Conservation (phyloP, 2,329 filamentous ascomycete genomes). For the Tricladium varicosporioides region DNA sequence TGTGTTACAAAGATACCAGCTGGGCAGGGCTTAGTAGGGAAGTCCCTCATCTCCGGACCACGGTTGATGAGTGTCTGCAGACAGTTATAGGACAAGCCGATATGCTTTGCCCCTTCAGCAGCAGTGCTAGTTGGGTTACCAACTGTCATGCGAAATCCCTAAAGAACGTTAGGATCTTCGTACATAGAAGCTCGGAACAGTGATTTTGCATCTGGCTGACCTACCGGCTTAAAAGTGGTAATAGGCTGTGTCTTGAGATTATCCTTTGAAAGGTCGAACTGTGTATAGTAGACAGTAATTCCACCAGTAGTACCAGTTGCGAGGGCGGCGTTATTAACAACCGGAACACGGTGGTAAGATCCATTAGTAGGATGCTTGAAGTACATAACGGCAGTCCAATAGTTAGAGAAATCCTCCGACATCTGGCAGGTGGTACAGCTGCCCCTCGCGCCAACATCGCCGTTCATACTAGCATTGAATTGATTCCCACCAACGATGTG, state of each 20-base stretch:
- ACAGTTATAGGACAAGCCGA: slow-evolving; percentile 15
- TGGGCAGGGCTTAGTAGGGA: slow-evolving; percentile 26
- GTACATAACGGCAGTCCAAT: slow-evolving; percentile 30
- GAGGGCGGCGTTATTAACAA: slow-evolving; percentile 6
- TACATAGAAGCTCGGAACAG: background rate
- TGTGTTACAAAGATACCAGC: slow-evolving; percentile 35
- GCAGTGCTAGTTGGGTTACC: slow-evolving; percentile 11
- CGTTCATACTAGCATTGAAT: slow-evolving; percentile 18
- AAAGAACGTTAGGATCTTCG: slow-evolving; percentile 2
- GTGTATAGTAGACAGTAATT: slow-evolving; percentile 20
- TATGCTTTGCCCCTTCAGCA: background rate
- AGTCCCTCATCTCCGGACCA: slow-evolving; percentile 11
- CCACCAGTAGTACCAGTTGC: slow-evolving; percentile 16
- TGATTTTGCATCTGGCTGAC: background rate
- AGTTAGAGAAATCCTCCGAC: slow-evolving; percentile 25
- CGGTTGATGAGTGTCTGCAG: slow-evolving; percentile 7
- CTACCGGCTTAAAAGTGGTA: slow-evolving; percentile 17
- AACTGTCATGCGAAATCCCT: slow-evolving; percentile 24
- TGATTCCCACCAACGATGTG: slow-evolving; percentile 20
- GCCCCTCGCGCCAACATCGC: slow-evolving; percentile 15
- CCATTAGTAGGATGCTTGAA: slow-evolving; percentile 21
- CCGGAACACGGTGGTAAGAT: slow-evolving; percentile 16
- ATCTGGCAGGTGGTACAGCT: slow-evolving; percentile 22
- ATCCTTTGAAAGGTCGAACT: slow-evolving; percentile 10
- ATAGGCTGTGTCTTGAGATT: slow-evolving; percentile 14